Evolutionary conservation across 2,329 filamentous ascomycete species (phyloP), one percentile per base, ranked within the genome.

Genomic region (Fonsecaea erecta): DNA sequence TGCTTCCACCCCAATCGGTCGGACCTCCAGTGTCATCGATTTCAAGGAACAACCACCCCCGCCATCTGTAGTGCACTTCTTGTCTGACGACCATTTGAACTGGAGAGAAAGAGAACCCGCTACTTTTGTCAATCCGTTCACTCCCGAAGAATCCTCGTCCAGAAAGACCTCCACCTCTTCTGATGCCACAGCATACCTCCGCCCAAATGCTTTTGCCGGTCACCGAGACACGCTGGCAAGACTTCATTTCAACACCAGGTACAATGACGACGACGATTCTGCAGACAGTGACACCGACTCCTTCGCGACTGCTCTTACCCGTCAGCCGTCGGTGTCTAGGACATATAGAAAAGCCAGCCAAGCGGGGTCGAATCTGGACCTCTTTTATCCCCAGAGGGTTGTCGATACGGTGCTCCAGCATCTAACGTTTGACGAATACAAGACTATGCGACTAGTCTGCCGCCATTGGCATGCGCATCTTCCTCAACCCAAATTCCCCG

Each of bases 181-280:
- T 48, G 62, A 67, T 34, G 48, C 37, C 4, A 59, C 69, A 18
- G 46, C 26, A 18, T 70, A 67, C 51, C 53, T 68, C 21, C 64
- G 69, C 4, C 56, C 59, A 8, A 68, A 65, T 30, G 64, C 66
- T 8, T 69, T 69, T 59, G 37, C 63, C 28, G 65, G 63, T 46
- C 70, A 72, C 62, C 66, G 71, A 61, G 71, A 72, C 54, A 72
- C 69, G 24, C 60, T 73, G 18, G 71, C 69, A 55, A 64, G 71
- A 26, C 56, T 72, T 16, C 53, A 43, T 12, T 40, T 28, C 26
- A 37, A 18, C 35, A 32, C 21, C 16, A n/a, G 21, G 1, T 32
- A 55, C 21, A 37, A 51, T 21, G 43, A 64, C 21, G 28, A 46
- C 18, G 55, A 51, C 6, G 52, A 37, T 12, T n/a, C 28, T 28